A percentile compares a stretch with the other conserved stretches of the same genome.
phyloP scores from a whole-genome alignment of 2,329 filamentous ascomycete species.

The Sarocladiaceae sp. region DNA sequence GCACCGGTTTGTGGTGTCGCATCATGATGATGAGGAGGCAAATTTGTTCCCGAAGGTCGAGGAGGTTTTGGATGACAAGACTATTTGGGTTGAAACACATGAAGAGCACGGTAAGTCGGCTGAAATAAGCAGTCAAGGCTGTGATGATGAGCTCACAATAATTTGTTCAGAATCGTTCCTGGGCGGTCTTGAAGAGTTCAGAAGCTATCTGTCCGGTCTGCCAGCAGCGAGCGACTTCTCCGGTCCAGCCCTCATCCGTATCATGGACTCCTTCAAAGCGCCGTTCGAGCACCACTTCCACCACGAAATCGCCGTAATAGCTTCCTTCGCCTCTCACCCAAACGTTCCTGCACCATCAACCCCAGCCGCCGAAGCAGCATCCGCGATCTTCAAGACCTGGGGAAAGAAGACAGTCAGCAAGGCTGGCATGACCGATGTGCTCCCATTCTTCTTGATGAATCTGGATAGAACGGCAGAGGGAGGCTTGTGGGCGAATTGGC shows the following conservation, averaged over 20 bases:
- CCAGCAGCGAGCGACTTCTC: constrained; percentile 38
- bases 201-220: constrained; percentile 45
- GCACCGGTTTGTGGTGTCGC: constrained; percentile 54
- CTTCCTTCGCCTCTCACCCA: constrained; percentile 43
- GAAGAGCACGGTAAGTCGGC: constrained; percentile 49
- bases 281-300: constrained; percentile 53
- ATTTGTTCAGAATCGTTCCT: constrained; percentile 49
- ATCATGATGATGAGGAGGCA: constrained; percentile 58
- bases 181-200: constrained; percentile 45
- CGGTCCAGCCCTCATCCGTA: constrained; percentile 36
- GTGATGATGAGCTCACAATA: constrained; percentile 7
- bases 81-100: constrained; percentile 47
- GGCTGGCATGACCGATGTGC: constrained; percentile 53
- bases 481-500: constrained; percentile 58
- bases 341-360: constrained; percentile 44
- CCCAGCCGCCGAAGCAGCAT: constrained; percentile 39
- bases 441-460: constrained; percentile 63
- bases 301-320: constrained; percentile 49
- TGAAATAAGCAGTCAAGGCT: too few species aligned
- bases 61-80: constrained; percentile 44
- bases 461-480: constrained; percentile 56
- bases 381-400: constrained; percentile 53
- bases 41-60: constrained; percentile 53
- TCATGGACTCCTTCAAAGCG: constrained; percentile 47
- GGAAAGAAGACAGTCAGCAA: constrained; percentile 61